phyloP scores from a whole-genome alignment of 2,329 filamentous ascomycete genomes.

The Fusarium decemcellulare region DNA sequence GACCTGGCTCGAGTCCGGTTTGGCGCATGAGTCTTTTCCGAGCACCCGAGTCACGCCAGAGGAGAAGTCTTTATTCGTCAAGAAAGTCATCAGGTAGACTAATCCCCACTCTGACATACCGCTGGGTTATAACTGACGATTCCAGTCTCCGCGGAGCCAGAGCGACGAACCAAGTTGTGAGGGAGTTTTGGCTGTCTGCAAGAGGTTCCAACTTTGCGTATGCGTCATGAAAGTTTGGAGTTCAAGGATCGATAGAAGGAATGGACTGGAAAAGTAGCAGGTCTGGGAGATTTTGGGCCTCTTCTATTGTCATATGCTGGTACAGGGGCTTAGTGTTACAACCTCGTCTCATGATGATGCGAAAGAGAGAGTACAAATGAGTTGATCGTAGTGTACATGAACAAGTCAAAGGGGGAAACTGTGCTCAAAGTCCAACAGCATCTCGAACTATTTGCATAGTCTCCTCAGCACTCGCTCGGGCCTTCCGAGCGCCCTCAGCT shows the following conservation, averaged over 20 bases:
- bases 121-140: not conserved
- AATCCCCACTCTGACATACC: not conserved
- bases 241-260: slow-evolving; percentile 6
- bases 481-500: slow-evolving; percentile 70
- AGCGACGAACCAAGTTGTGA: slow-evolving; percentile 76
- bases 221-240: slow-evolving; percentile 59
- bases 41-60: slow-evolving; percentile 69
- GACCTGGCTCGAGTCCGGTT: slow-evolving; percentile 73
- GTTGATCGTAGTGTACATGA: slow-evolving; percentile 7
- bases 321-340: slow-evolving; percentile 17
- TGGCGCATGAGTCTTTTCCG: slow-evolving; percentile 70
- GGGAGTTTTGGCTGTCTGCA: slow-evolving; percentile 81
- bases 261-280: not conserved
- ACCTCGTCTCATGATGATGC: not conserved
- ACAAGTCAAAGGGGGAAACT: not conserved
- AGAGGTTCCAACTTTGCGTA: slow-evolving; percentile 74
- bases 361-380: not conserved
- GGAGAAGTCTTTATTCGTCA: slow-evolving; percentile 75
- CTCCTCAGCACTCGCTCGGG: slow-evolving; percentile 71
- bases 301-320: slow-evolving; percentile 9
- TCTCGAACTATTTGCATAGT: slow-evolving; percentile 69
- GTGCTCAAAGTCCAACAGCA: slow-evolving; percentile 63
- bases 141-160: slow-evolving; percentile 73
- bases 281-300: not conserved
- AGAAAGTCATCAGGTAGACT: slow-evolving; percentile 73